Percentiles rank a stretch among this genome's conserved stretches.
phyloP scores from a whole-genome alignment of 108 stramenopile genomes.

The Skeletonema tropicum region DNA sequence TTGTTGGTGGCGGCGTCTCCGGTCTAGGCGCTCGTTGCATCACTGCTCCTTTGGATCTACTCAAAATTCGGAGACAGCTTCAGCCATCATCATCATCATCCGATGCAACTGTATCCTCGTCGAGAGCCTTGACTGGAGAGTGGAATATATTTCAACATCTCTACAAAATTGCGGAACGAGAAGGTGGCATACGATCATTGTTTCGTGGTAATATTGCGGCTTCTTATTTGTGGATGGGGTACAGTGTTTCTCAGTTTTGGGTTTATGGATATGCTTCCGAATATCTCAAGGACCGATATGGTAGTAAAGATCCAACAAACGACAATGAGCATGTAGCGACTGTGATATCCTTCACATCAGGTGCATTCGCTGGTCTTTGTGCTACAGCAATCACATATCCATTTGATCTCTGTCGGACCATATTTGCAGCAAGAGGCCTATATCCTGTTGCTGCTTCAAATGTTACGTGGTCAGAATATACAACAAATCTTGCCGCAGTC shows the following conservation, averaged over 20 bases:
- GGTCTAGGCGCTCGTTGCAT: slow-evolving; percentile 65
- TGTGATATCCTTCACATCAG: slow-evolving; percentile 66
- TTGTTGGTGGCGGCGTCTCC: slow-evolving; percentile 60
- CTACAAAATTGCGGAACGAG: slow-evolving; percentile 60
- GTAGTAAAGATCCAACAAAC: not conserved
- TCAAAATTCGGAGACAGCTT: slow-evolving; percentile 89
- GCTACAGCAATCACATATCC: slow-evolving; percentile 93
- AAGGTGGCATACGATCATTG: slow-evolving; percentile 79
- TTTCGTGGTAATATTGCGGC: slow-evolving; percentile 94
- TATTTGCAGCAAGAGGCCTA: slow-evolving; percentile 84
- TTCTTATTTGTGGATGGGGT: slow-evolving; percentile 91
- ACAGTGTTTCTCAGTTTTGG: slow-evolving; percentile 89
- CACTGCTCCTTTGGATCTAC: slow-evolving; percentile 92
- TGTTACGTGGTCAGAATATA: slow-evolving; percentile 44
- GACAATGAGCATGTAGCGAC: slow-evolving; percentile 24
- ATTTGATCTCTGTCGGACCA: slow-evolving; percentile 91
- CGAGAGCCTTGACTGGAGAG: slow-evolving; percentile 18
- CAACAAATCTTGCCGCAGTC: slow-evolving; percentile 17
- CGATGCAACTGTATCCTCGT: slow-evolving; percentile 1
- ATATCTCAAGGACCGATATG: slow-evolving; percentile 17
- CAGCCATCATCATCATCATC: too few relatives aligned
- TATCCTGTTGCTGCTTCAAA: slow-evolving; percentile 46
- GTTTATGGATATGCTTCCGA: slow-evolving; percentile 59
- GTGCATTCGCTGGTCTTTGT: slow-evolving; percentile 78
- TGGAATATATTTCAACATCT: slow-evolving; percentile 28